These are phyloP conservation scores for Trichoderma sp. DNA, from an alignment of 2,329 filamentous ascomycete genomes.

Conservation along the genomic window DNA sequence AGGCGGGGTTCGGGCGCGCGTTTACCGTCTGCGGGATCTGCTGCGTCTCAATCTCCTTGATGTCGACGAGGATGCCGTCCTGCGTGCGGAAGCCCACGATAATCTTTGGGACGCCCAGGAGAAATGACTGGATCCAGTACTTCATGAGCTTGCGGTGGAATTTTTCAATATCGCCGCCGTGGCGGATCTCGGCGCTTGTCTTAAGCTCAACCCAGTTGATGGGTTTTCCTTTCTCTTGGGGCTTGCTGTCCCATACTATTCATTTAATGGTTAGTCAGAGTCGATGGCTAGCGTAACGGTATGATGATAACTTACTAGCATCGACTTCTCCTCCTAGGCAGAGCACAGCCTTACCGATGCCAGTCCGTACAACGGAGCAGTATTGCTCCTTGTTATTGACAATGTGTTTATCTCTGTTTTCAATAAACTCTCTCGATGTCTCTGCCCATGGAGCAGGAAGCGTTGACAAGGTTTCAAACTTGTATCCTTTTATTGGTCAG, in stretches of 20 bases:
- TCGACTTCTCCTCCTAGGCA: slow-evolving; percentile 94
- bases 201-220: slow-evolving; percentile 96
- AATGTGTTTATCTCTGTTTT: slow-evolving; percentile 64
- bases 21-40: slow-evolving; percentile 75
- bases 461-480: slow-evolving; percentile 86
- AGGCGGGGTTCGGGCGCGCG: slow-evolving; percentile 62
- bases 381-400: slow-evolving; percentile 94
- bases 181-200: slow-evolving; percentile 71
- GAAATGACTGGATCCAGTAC: slow-evolving; percentile 95
- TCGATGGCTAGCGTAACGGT: background rate
- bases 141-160: slow-evolving; percentile 91
- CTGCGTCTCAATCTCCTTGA: slow-evolving; percentile 79
- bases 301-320: slow-evolving; percentile 54
- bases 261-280: background rate
- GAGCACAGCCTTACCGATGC: slow-evolving; percentile 71
- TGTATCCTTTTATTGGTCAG: slow-evolving; percentile 66
- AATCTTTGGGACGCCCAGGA: slow-evolving; percentile 88
- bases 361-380: slow-evolving; percentile 88
- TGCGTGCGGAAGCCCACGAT: slow-evolving; percentile 82
- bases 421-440: slow-evolving; percentile 73
- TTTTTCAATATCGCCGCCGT: slow-evolving; percentile 65
- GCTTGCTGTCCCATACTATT: slow-evolving; percentile 80
- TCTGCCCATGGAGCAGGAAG: slow-evolving; percentile 73
- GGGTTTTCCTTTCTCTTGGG: slow-evolving; percentile 59
- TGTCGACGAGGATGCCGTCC: slow-evolving; percentile 65